Evolutionary conservation across 768 basidiomycete genomes (phyloP), one percentile per base, ranked within the genome.

Genomic region (Xerocomus spinulosus): DNA sequence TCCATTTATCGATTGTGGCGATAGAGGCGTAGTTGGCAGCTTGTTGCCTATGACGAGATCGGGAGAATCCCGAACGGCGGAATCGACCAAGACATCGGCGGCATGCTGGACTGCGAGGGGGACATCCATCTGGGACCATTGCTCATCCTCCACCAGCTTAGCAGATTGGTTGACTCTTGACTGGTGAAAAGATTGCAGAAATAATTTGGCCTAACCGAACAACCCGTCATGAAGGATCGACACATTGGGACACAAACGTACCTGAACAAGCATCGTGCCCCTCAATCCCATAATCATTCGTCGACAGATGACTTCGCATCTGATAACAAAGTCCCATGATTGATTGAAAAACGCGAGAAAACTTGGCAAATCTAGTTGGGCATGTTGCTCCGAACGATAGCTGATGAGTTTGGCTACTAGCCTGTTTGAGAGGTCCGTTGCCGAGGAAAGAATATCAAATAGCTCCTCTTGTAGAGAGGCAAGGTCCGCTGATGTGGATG

Each of bases 281-380:
- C 96, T 73, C 26, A 98, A 71, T 6, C 91, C 87, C 47, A 97
- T 90, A 49, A 97, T 93, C 92, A 98, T 97, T 55, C 85, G 75
- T 45, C 83, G 77, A 53, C 87, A 90, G 24, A 96, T 73, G 24
- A 83, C 79, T 64, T 99, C 95, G 60, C 89, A 92, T 54, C 75
- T 76, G 21, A 96, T 78, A 9, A 98, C 92, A 56, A 98, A 98
- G 21, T 76, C 68, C 95, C 95, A 97, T 2, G 87, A 83, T 55
- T 80, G 77, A 46, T 85, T 83, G 73, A 94, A 95, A 48, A 97
- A 74, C 10, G 73, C 76, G 28, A 90, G 71, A 69, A 98, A 98
- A 37, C 84, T 80, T 4, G 75, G 69, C 28, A 97, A 68, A 20
- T 81, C 73, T 20, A 98, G 76, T 12, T 76, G 69, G 0, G 87